phyloP scores from a whole-genome alignment of 75 land plant species.

The Pinus albicaulis region DNA sequence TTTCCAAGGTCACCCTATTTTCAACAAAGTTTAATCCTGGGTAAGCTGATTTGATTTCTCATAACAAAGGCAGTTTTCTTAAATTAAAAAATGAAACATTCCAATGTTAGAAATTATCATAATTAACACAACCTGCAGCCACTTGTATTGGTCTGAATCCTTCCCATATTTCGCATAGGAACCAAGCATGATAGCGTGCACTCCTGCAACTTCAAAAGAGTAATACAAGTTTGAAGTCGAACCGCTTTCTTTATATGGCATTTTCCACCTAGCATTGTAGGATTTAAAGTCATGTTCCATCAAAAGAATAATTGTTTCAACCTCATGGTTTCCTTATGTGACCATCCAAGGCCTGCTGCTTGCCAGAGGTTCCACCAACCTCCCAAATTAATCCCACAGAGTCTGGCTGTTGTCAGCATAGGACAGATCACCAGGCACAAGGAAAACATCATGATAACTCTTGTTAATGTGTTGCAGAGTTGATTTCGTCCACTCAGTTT shows the following conservation, averaged over 20 bases:
- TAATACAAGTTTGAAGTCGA: constrained; percentile 57
- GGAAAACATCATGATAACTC: constrained; percentile 25
- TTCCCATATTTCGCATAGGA: constrained; percentile 30
- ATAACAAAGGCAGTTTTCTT: background rate
- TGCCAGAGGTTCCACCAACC: constrained; percentile 34
- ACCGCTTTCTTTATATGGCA: constrained; percentile 56
- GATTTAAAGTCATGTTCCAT: constrained; percentile 25
- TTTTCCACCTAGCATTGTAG: constrained; percentile 52
- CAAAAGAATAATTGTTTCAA: constrained; percentile 40
- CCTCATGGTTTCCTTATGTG: constrained; percentile 50
- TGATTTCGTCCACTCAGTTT: constrained; percentile 39
- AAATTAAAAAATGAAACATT: background rate
- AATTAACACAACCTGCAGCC: constrained; percentile 44
- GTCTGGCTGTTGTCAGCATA: constrained; percentile 41
- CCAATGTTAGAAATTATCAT: constrained; percentile 2
- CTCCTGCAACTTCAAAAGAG: constrained; percentile 59
- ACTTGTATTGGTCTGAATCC: constrained; percentile 45
- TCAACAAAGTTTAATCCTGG: background rate
- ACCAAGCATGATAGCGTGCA: constrained; percentile 59
- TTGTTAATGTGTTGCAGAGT: constrained; percentile 35
- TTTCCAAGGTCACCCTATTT: constrained; percentile 33
- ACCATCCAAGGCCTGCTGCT: constrained; percentile 49
- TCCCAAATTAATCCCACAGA: constrained; percentile 47
- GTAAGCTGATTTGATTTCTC: background rate
- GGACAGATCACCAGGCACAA: constrained; percentile 50